Base-by-base conservation (phyloP, 768 basidiomycete genomes). In the Krasilnikovozyma curviuscula region DNA sequence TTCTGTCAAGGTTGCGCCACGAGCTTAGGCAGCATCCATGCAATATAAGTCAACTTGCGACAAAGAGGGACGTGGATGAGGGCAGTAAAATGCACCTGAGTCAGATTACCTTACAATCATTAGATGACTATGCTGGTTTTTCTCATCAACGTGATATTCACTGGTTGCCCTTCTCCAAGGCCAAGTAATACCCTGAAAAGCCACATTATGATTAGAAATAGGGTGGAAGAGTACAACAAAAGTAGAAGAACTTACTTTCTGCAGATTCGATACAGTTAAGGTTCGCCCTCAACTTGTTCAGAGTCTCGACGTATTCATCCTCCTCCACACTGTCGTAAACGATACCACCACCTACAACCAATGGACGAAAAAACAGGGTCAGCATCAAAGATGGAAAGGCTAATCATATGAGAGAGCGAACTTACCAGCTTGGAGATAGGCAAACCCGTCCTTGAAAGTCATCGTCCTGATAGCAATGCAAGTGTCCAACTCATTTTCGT, bases 381-480 rank as follows among this genome's bases (percentile, higher is more conserved):
- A 33, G 21, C 29, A 23, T 9, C 27, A 25, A 30, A 3, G 28
- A 41, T 5, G 33, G 28, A 46, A 24, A n/a, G 25, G n/a, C n/a
- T n/a, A 18, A 29, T 4, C 3, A 21, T 39, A 21, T 9, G 8
- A 39, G 18, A 18, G 18, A 8, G 38, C 10, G 38, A 27, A 46
- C 49, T 48, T 49, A 57, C 63, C 66, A 0, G 93, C 93, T 62
- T 95, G 89, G 39, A 97, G 67, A 63, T 95, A 97, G 0, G 61
- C 66, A 18, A 77, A 70, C 2, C 88, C 86, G 55, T 88, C 74
- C 66, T 93, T 95, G 71, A 93, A 95, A 1, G 79, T 75, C 85
- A 95, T 97, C 5, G 89, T 97, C 28, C 93, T 77, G 57, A 98
- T 97, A 5, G 93, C 91, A 58, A 98, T 98, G 66, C 91, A 97